Evolutionary conservation across 345 rosid species (phyloP), one percentile per base, ranked within the genome.

Genomic region (Salix purpurea): DNA sequence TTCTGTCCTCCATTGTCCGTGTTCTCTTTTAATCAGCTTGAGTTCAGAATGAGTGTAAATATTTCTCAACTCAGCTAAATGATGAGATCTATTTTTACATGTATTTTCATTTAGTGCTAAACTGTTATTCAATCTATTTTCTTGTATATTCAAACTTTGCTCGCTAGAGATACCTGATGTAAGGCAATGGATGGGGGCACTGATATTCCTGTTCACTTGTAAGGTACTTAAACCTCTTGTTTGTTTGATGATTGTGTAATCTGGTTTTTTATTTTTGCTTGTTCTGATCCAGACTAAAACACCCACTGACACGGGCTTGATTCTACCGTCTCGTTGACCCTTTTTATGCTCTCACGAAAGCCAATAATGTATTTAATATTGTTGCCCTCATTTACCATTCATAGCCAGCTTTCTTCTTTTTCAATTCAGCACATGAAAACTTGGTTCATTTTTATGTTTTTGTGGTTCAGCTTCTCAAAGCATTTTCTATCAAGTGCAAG

Each of bases 111-210:
- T 39, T 19, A 4, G 18, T 21, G 54, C 3, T 24, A 7, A 79
- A 37, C 26, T 69, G 16, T n/a, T 37, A 19, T 61, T 70, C 70
- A 74, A 65, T 67, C 37, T 12, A 42, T 46, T 79, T 61, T n/a
- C 67, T 64, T 70, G 58, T 44, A 61, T 79, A 69, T 67, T 28
- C 21, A 65, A 48, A 26, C 71, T 61, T 79, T 79, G 76, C 65
- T 74, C 69, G 82, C 82, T 39, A 74, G 82, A 79, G 82, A 46
- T 12, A 56, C 24, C 24, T 48, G 64, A 23, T 62, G 19, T 69
- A 68, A 39, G 71, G 46, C 67, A 30, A 44, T 28, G 36, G 65
- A 19, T 44, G 24, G 71, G 64, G 56, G 36, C 48, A 30, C 64
- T 16, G 69, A 7, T 16, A 16, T 15, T 14, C 15, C 48, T 40